phyloP scores from a whole-genome alignment of 2,329 filamentous ascomycete species.

The Aureobasidium uvarum region DNA sequence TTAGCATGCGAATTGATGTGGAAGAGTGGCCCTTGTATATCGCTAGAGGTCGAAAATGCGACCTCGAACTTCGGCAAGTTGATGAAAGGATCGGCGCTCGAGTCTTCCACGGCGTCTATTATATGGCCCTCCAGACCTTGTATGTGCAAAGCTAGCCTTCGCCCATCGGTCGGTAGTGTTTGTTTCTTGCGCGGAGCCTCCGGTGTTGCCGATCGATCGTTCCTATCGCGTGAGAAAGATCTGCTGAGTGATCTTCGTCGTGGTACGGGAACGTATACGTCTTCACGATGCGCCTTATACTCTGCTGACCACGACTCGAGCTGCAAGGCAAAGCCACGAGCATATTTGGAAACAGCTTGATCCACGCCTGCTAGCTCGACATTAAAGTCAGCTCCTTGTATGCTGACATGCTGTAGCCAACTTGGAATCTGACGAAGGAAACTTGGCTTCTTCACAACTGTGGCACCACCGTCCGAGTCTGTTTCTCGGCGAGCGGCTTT shows the following conservation, averaged over 20 bases:
- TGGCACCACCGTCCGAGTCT: slow-evolving; percentile 46
- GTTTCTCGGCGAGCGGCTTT: slow-evolving; percentile 73
- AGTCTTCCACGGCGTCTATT: slow-evolving; percentile 79
- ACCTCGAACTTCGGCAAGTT: slow-evolving; percentile 84
- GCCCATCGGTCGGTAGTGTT: slow-evolving; percentile 60
- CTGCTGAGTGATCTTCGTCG: slow-evolving; percentile 69
- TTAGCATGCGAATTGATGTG: slow-evolving; percentile 80
- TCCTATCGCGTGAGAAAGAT: slow-evolving; percentile 14
- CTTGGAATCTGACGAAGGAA: slow-evolving; percentile 74
- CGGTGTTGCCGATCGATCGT: slow-evolving; percentile 55
- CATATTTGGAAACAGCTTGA: slow-evolving; percentile 74
- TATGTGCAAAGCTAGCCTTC: slow-evolving; percentile 75
- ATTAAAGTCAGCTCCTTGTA: slow-evolving; percentile 86
- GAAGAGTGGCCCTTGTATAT: slow-evolving; percentile 82
- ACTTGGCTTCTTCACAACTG: slow-evolving; percentile 54
- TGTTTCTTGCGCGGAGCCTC: slow-evolving; percentile 39
- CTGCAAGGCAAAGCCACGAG: slow-evolving; percentile 79
- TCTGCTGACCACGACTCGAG: slow-evolving; percentile 85
- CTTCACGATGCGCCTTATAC: slow-evolving; percentile 73
- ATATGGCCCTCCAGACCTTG: slow-evolving; percentile 86
- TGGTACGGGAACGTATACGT: slow-evolving; percentile 54
- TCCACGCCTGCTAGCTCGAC: slow-evolving; percentile 90
- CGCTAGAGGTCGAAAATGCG: slow-evolving; percentile 78
- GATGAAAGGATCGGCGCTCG: slow-evolving; percentile 82
- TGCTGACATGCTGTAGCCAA: slow-evolving; percentile 80